Conservation (phyloP, 441 rosid genomes). For the Aleurites moluccanus region DNA sequence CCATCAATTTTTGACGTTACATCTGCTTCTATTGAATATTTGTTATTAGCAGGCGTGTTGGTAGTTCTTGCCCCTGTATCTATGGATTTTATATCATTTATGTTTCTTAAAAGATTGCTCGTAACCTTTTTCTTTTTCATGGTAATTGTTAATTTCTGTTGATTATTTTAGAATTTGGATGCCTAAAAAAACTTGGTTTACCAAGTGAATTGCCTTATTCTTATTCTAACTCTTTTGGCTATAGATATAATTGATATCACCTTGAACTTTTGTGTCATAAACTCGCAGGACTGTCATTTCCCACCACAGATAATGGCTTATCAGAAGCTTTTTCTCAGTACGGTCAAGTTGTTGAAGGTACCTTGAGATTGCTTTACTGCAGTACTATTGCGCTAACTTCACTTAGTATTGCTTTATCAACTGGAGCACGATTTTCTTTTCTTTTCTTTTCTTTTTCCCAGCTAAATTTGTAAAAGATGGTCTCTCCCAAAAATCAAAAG, state of each 20-base stretch:
- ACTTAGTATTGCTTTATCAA: not conserved
- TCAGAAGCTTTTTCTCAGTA: conserved; percentile 68
- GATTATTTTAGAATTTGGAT: not conserved
- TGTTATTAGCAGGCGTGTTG: not conserved
- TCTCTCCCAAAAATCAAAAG: conserved; percentile 70
- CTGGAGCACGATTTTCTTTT: not conserved
- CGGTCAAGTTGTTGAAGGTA: conserved; percentile 94
- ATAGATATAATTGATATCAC: not conserved
- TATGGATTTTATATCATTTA: not conserved
- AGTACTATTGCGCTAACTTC: not conserved
- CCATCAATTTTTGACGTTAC: too few relatives aligned
- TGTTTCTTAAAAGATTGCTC: not conserved
- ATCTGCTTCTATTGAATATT: too few relatives aligned
- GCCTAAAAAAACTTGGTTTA: not conserved
- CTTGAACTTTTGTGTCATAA: not conserved
- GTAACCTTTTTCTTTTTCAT: not conserved
- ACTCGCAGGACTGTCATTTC: conserved; percentile 68
- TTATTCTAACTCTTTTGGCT: not conserved
- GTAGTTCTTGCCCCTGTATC: not conserved
- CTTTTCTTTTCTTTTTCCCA: conserved; percentile 28
- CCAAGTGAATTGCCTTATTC: not conserved
- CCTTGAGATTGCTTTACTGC: not conserved
- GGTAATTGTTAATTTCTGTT: not conserved
- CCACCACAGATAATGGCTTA: conserved; percentile 62
- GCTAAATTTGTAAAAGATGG: conserved; percentile 69